These are phyloP conservation scores for Fusarium verrucosum DNA, from an alignment of 2,329 filamentous ascomycete genomes.

Conservation along the genomic window DNA sequence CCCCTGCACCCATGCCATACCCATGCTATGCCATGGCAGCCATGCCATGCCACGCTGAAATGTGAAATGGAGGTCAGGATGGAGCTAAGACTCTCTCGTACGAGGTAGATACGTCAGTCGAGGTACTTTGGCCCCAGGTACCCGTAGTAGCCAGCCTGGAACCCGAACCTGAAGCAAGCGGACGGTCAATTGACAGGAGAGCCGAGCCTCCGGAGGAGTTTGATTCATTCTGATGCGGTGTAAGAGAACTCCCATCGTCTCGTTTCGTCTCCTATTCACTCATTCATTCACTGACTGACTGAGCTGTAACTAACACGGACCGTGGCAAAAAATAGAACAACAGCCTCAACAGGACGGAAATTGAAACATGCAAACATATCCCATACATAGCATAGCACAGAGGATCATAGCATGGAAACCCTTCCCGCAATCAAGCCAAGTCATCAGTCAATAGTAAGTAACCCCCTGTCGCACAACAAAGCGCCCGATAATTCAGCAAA, in stretches of 20 bases:
- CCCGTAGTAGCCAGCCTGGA: not conserved
- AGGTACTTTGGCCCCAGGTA: constrained; percentile 41
- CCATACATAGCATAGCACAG: constrained; percentile 8
- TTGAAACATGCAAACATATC: constrained; percentile 41
- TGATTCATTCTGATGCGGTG: constrained; percentile 20
- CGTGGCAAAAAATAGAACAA: constrained; percentile 34
- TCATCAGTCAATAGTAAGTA: constrained; percentile 5
- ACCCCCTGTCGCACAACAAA: constrained; percentile 34
- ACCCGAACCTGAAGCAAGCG: constrained; percentile 31
- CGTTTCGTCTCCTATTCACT: not conserved
- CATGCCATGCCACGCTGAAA: constrained; percentile 28
- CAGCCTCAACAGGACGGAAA: no score
- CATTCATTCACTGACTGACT: not conserved
- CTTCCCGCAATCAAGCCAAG: constrained; percentile 1
- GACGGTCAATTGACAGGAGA: constrained; percentile 7
- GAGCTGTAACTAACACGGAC: constrained; percentile 5
- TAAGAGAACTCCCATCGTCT: constrained; percentile 23
- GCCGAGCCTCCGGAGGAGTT: not conserved
- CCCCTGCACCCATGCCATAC: not conserved
- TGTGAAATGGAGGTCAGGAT: constrained; percentile 37
- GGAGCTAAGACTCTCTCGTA: constrained; percentile 32
- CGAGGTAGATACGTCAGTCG: constrained; percentile 44
- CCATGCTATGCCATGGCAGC: no score
- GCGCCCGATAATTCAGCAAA: constrained; percentile 31
- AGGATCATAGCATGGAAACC: constrained; percentile 19